phyloP scores from a whole-genome alignment of 176 grass and related monocot species.

The Carex scoparia region DNA sequence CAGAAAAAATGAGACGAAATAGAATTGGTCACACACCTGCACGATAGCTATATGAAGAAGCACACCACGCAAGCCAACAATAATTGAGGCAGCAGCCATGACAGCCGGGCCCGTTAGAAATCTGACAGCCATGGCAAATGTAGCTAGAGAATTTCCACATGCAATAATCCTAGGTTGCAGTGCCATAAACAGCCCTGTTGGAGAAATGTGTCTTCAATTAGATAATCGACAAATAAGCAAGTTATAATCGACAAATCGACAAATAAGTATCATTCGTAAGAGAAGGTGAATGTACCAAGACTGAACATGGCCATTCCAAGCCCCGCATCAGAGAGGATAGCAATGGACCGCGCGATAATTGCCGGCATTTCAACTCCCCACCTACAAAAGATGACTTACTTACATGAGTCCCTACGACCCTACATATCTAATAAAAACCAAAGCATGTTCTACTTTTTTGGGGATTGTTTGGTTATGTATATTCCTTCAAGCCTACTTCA shows the following conservation, averaged over 20 bases:
- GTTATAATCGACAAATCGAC: too few species aligned
- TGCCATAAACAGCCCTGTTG: conserved; percentile 50
- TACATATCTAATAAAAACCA: not conserved
- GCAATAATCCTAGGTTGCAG: conserved; percentile 52
- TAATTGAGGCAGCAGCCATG: conserved; percentile 48
- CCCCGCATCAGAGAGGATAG: conserved; percentile 79
- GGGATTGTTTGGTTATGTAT: not conserved
- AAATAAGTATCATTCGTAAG: not conserved
- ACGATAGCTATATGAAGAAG: conserved; percentile 47
- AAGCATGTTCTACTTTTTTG: not conserved
- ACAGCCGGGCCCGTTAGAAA: conserved; percentile 44
- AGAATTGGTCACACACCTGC: conserved; percentile 22
- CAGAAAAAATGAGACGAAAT: not conserved
- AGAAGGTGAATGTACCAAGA: conserved; percentile 42
- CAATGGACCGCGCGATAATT: conserved; percentile 66
- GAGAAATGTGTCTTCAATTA: not conserved
- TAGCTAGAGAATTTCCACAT: conserved; percentile 41
- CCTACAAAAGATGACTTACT: conserved; percentile 25
- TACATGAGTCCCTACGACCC: not conserved
- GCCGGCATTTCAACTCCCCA: conserved; percentile 86
- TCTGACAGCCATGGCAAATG: conserved; percentile 46
- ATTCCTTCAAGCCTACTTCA: not conserved
- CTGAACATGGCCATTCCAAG: conserved; percentile 99
- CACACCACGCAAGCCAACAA: conserved; percentile 38
- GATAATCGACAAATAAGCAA: not conserved